Percentiles rank a stretch among this genome's conserved stretches.
Evolutionary conservation across 148 eudicot species (phyloP).

Genomic region (Linanthus parryae): DNA sequence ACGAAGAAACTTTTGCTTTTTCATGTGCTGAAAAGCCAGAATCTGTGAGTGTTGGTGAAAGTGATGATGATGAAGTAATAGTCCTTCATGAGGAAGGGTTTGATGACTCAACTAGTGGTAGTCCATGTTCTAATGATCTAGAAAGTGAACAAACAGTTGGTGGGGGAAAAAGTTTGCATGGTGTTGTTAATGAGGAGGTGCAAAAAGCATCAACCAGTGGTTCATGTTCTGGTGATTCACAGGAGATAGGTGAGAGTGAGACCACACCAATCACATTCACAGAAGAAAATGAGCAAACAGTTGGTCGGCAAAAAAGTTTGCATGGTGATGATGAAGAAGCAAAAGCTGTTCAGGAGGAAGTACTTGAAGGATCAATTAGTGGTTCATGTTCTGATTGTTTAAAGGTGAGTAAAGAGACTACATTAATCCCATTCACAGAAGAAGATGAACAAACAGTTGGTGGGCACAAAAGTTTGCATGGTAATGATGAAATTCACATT

Average conservation of each 20-base stretch:
- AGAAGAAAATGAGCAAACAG: too few relatives aligned
- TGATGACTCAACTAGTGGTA: not conserved
- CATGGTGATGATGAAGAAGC: constrained; percentile 1
- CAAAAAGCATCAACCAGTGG: too few relatives aligned
- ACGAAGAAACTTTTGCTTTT: not conserved
- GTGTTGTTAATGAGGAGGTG: too few relatives aligned
- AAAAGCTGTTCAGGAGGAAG: constrained; percentile 7
- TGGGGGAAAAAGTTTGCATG: too few relatives aligned
- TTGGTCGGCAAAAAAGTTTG: too few relatives aligned
- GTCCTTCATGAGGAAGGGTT: constrained; percentile 5
- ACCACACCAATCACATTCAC: too few relatives aligned
- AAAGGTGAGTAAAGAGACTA: constrained; percentile 4
- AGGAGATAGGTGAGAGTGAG: too few relatives aligned
- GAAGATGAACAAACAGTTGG: not conserved
- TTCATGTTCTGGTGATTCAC: too few relatives aligned
- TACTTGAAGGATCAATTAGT: constrained; percentile 6
- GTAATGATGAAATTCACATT: constrained; percentile 5
- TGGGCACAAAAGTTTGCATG: not conserved
- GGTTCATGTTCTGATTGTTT: constrained; percentile 1
- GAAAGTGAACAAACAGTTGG: constrained; percentile 4
- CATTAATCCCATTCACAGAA: not conserved
- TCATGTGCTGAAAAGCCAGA: constrained; percentile 14
- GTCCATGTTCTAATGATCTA: not conserved
- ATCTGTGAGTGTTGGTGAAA: constrained; percentile 6
- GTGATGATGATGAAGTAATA: constrained; percentile 16